Evolutionary conservation across 2,329 filamentous ascomycete genomes (phyloP).

Genomic region (Cladophialophora carrionii): DNA sequence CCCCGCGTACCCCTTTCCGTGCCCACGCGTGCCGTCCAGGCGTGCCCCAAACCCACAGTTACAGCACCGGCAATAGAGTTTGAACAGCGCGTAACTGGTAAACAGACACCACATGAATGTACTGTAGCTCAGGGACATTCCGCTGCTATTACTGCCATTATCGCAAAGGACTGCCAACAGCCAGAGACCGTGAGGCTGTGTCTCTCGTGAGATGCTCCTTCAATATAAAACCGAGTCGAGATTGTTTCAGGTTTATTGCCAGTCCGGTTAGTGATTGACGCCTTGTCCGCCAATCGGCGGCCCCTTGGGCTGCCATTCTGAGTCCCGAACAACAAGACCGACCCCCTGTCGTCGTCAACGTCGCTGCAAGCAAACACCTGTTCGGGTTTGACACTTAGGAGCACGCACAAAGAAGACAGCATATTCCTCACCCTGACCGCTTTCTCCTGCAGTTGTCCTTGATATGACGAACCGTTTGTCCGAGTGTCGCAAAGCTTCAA

Average conservation of each 20-base stretch:
- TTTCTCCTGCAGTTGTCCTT: conserved; percentile 1
- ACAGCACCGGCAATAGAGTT: neutral
- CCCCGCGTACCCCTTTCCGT: neutral
- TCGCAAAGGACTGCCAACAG: neutral
- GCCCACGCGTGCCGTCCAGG: neutral
- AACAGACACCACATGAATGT: neutral
- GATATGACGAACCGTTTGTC: conserved; percentile 21
- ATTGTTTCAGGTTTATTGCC: conserved; percentile 30
- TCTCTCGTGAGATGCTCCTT: conserved; percentile 14
- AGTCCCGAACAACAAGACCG: conserved; percentile 21
- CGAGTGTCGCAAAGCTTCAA: conserved; percentile 16
- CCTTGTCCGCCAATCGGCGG: conserved; percentile 25
- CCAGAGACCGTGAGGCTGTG: conserved; percentile 9
- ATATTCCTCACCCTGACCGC: neutral
- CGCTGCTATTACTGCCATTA: neutral
- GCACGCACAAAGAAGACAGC: neutral
- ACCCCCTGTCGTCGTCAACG: conserved; percentile 14
- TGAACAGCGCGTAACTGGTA: neutral
- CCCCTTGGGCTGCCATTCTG: conserved; percentile 26
- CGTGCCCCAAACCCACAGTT: neutral
- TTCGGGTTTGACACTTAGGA: neutral
- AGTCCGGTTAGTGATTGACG: conserved; percentile 10
- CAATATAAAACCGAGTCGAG: conserved; percentile 1
- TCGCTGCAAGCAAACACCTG: conserved; percentile 9
- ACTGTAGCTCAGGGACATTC: neutral